Percentiles rank a stretch among this genome's conserved stretches.
Conservation (phyloP, 1,284 basidiomycete genomes). For the Dichomitus squalens region DNA sequence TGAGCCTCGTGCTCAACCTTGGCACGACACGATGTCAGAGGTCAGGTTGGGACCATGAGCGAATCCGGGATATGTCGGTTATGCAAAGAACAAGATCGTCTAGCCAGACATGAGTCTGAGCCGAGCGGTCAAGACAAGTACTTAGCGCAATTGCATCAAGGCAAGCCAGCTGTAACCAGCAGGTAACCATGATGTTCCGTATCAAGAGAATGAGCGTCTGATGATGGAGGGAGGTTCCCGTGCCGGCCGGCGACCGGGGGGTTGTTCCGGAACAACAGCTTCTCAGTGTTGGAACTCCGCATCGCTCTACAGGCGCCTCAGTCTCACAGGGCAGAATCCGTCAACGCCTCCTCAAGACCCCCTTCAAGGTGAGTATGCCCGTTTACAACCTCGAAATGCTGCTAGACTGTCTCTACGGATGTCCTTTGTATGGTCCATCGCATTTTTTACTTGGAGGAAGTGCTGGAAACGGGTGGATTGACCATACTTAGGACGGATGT, state of each 20-base stretch:
- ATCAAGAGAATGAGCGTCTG: too few species aligned
- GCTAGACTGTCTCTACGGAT: slow-evolving; percentile 22
- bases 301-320: slow-evolving; percentile 12
- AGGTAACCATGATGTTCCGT: too few species aligned
- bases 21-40: too few species aligned
- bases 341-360: slow-evolving; percentile 33
- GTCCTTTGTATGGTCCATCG: slow-evolving; percentile 17
- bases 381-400: slow-evolving; percentile 18
- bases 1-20: neutral
- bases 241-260: slow-evolving; percentile 9
- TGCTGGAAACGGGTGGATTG: slow-evolving; percentile 37
- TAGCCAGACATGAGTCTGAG: too few species aligned
- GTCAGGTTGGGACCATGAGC: too few species aligned
- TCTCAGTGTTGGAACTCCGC: slow-evolving; percentile 25
- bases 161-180: too few species aligned
- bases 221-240: neutral
- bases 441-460: slow-evolving; percentile 22
- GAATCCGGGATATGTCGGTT: too few species aligned
- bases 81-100: too few species aligned
- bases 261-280: slow-evolving; percentile 1
- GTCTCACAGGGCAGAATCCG: slow-evolving; percentile 19
- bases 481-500: slow-evolving; percentile 32
- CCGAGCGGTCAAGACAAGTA: too few species aligned
- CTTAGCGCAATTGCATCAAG: too few species aligned
- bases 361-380: slow-evolving; percentile 41